Evolutionary conservation across 805 yeast genomes (phyloP).

Genomic region (Isabelozyma heimii): DNA sequence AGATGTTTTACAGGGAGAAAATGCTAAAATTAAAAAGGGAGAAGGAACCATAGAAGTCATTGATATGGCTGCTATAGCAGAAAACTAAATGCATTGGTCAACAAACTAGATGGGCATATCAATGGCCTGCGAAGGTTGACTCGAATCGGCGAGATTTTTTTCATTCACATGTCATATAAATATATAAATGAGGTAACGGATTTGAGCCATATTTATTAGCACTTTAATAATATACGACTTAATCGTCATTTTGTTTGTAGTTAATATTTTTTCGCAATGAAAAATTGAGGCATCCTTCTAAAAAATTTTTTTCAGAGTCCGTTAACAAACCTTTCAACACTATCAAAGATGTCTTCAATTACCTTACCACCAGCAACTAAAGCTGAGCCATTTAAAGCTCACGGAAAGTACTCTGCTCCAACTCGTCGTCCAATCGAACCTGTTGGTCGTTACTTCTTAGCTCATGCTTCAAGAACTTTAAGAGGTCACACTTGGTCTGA

Average conservation of each 20-base stretch:
- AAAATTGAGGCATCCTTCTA: not conserved
- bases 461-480: conserved; percentile 93
- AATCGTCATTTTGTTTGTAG: not conserved
- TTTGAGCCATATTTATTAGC: no score
- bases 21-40: conserved; percentile 43
- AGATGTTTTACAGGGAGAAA: conserved; percentile 51
- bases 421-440: conserved; percentile 88
- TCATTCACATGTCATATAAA: no score
- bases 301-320: conserved; percentile 4
- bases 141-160: no score
- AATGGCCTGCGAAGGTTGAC: no score
- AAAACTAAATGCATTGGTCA: conserved; percentile 22
- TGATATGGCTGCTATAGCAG: conserved; percentile 84
- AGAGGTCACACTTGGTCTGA: conserved; percentile 99
- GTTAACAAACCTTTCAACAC: not conserved
- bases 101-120: not conserved
- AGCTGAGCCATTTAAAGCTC: conserved; percentile 50
- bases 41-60: conserved; percentile 76
- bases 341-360: conserved; percentile 27
- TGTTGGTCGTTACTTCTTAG: conserved; percentile 91
- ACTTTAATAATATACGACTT: no score
- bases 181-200: no score
- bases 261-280: not conserved
- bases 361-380: conserved; percentile 47
- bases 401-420: conserved; percentile 53